Conservation (phyloP, 352 stramenopile genomes). For the Phytophthora ramorum region DNA sequence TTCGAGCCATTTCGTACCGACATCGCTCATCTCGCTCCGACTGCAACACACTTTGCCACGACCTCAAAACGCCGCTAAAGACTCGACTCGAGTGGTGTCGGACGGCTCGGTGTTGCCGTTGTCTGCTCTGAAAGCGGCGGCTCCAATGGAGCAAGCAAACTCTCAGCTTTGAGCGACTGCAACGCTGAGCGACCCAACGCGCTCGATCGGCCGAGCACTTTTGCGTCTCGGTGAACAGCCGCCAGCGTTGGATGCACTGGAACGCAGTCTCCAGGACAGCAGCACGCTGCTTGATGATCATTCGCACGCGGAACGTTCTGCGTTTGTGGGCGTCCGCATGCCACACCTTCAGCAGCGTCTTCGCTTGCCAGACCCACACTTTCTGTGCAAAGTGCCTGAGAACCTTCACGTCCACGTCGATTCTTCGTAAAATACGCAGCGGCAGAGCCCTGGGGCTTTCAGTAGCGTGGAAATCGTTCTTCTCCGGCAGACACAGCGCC, state of each 20-base stretch:
- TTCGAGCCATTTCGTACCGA: constrained; percentile 17
- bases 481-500: constrained; percentile 37
- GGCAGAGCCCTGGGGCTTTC: constrained; percentile 36
- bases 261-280: constrained; percentile 43
- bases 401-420: constrained; percentile 33
- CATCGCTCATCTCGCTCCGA: constrained; percentile 2
- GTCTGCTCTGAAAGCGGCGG: background rate
- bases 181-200: constrained; percentile 50
- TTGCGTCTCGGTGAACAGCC: constrained; percentile 28
- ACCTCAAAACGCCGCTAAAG: constrained; percentile 8
- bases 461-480: constrained; percentile 19
- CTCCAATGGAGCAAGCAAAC: constrained; percentile 36
- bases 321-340: constrained; percentile 2
- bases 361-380: constrained; percentile 27
- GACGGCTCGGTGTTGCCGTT: constrained; percentile 7
- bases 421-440: constrained; percentile 37
- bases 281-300: constrained; percentile 30
- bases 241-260: constrained; percentile 57
- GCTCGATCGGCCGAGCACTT: constrained; percentile 38
- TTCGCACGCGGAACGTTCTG: constrained; percentile 24
- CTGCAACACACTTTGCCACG: constrained; percentile 10
- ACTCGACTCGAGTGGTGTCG: background rate
- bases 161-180: constrained; percentile 25
- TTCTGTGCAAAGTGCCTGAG: constrained; percentile 31
- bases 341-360: constrained; percentile 19